Evolutionary conservation across 441 rosid genomes (phyloP).

Genomic region (Codiaeum variegatum): DNA sequence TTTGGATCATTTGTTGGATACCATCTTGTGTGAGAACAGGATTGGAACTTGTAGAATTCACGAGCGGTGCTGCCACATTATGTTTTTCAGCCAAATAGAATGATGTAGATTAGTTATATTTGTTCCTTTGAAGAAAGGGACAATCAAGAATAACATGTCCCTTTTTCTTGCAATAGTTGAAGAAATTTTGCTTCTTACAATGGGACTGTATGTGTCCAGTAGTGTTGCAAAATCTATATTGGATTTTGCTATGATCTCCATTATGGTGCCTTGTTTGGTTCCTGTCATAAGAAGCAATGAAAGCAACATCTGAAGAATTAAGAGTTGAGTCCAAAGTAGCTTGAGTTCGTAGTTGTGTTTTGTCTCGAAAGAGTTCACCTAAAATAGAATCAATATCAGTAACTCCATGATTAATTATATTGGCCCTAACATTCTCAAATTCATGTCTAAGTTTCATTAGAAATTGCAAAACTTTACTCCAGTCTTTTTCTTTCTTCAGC

Average conservation of each 20-base stretch:
- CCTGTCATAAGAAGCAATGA: not conserved
- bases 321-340: not conserved
- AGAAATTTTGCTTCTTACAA: slow-evolving; percentile 2
- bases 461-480: not conserved
- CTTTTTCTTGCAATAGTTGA: slow-evolving; percentile 7
- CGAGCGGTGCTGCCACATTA: too few relatives aligned
- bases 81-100: not conserved
- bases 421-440: not conserved
- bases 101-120: too few relatives aligned
- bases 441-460: not conserved
- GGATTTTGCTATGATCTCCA: not conserved
- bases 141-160: slow-evolving; percentile 1
- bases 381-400: not conserved
- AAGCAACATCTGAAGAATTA: not conserved
- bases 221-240: not conserved
- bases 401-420: not conserved
- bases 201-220: not conserved
- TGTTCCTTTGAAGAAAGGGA: not conserved
- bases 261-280: not conserved
- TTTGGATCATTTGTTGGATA: not conserved
- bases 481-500: not conserved
- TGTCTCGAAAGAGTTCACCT: not conserved
- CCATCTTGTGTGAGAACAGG: not conserved
- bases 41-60: too few relatives aligned
- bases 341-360: not conserved